Evolutionary conservation across 2,329 filamentous ascomycete genomes (phyloP), one percentile per base, ranked within the genome.

Genomic region (Ambrosiella beaveri): DNA sequence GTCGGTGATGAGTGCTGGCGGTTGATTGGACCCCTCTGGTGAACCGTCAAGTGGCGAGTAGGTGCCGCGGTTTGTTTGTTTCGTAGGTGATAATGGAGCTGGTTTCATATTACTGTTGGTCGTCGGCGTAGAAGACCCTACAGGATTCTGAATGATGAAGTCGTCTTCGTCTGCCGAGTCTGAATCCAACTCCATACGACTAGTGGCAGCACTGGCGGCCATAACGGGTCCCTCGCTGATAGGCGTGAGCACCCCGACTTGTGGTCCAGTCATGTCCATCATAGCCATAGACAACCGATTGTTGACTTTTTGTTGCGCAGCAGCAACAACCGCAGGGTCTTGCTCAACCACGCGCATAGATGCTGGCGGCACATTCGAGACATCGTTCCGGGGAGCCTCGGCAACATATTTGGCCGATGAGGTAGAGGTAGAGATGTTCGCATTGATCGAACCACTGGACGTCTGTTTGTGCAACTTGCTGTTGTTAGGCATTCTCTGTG

Each of bases 391-490:
- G 71, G 65, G 62, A 74, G 67, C 47, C 71, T 73, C 17, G 71
- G 55, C 54, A 56, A 61, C 57, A 17, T 61, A 58, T 38, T 58
- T 59, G 7, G 51, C 51, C 13, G 59, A 52, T 36, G 59, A 44
- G n/a, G 39, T 55, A 44, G 15, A 39, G 7, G 44, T 54, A 6
- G 45, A 47, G 17, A 40, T 50, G 19, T 17, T 52, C 2, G 50
- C 17, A 63, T 71, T 12, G 73, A 71, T 4, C 74, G 76, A 7
- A 73, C 68, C 58, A 78, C 76, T 8, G 1, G 78, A 76, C 59
- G 77, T 77, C 58, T 78, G 76, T 68, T 89, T 89, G 65, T 88
- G 84, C 56, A 88, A 72, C 68, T 88, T 89, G 71, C 78, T 81
- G 37, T 52, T 38, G 15, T 55, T 60, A 2, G 78, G 69, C 58